A percentile compares a stretch with the other conserved stretches of the same genome.
These are phyloP conservation scores for Trypanosoma congolense DNA, from an alignment of 208 protist species.

Conservation along the genomic window DNA sequence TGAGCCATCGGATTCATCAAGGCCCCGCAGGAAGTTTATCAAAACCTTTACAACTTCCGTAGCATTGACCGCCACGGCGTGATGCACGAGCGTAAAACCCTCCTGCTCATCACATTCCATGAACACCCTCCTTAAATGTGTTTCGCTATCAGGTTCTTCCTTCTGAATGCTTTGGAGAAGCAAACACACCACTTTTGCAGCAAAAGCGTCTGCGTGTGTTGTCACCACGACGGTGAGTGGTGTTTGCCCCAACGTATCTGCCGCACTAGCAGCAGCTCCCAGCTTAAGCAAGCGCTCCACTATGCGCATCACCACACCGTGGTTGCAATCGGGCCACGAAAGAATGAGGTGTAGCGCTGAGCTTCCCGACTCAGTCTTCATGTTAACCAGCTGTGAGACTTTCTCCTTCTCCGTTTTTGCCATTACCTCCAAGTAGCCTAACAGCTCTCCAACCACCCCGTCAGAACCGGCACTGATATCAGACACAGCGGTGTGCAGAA, in stretches of 20 bases:
- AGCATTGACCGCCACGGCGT: conserved; percentile 26
- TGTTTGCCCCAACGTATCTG: conserved; percentile 14
- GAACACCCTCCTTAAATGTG: conserved; percentile 11
- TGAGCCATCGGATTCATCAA: conserved; percentile 1
- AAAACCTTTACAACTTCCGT: conserved; percentile 32
- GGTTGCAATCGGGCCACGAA: conserved; percentile 23
- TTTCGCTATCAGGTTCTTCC: not conserved
- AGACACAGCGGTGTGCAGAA: conserved; percentile 32
- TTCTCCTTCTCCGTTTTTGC: conserved; percentile 1
- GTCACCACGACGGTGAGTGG: conserved; percentile 7
- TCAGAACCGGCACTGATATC: conserved; percentile 30
- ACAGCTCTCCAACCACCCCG: conserved; percentile 23
- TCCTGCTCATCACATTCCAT: conserved; percentile 13
- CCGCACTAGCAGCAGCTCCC: conserved; percentile 7
- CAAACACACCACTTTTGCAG: not conserved
- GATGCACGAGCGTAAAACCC: conserved; percentile 36
- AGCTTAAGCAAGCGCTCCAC: conserved; percentile 26
- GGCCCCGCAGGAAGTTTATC: conserved; percentile 20
- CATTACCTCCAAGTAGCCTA: conserved; percentile 25
- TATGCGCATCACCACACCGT: conserved; percentile 25
- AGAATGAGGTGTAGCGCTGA: conserved; percentile 39
- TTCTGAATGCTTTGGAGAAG: conserved; percentile 1
- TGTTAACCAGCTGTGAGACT: conserved; percentile 20
- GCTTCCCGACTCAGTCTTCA: conserved; percentile 13
- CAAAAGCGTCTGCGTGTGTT: conserved; percentile 4